phyloP scores from a whole-genome alignment of 2,329 filamentous ascomycete genomes.

The Colletotrichum lindemuthianum region DNA sequence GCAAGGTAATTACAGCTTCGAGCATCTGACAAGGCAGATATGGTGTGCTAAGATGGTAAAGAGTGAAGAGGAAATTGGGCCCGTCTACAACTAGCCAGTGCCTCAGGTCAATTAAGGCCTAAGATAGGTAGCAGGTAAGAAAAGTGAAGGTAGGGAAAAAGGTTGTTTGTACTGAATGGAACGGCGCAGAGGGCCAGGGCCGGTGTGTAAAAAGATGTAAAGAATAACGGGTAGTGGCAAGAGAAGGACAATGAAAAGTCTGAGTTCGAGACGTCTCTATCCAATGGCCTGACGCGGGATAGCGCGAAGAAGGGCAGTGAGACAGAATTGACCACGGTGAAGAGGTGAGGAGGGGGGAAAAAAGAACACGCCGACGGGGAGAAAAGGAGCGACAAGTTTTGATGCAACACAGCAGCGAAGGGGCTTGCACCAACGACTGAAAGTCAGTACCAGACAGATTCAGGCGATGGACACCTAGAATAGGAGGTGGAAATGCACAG shows the following conservation, averaged over 20 bases:
- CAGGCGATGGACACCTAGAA: too few relatives aligned
- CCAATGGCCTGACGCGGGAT: too few relatives aligned
- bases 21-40: conserved; percentile 17
- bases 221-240: background rate
- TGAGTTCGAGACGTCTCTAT: too few relatives aligned
- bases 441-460: too few relatives aligned
- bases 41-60: conserved; percentile 14
- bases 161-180: too few relatives aligned
- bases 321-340: conserved; percentile 15
- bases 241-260: background rate
- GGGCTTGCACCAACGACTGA: too few relatives aligned
- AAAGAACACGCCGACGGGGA: background rate
- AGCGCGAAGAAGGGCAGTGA: background rate
- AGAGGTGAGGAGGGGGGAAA: background rate
- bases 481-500: background rate
- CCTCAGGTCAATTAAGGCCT: background rate
- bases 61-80: conserved; percentile 20
- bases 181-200: too few relatives aligned
- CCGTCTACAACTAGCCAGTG: conserved; percentile 10
- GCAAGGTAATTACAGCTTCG: conserved; percentile 11
- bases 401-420: too few relatives aligned
- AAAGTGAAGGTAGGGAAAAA: too few relatives aligned
- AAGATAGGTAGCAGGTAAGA: background rate
- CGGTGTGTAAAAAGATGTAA: too few relatives aligned
- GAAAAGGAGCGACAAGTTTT: background rate